Evolutionary conservation across 768 basidiomycete species (phyloP), one percentile per base, ranked within the genome.

Genomic region (Chiua virens): DNA sequence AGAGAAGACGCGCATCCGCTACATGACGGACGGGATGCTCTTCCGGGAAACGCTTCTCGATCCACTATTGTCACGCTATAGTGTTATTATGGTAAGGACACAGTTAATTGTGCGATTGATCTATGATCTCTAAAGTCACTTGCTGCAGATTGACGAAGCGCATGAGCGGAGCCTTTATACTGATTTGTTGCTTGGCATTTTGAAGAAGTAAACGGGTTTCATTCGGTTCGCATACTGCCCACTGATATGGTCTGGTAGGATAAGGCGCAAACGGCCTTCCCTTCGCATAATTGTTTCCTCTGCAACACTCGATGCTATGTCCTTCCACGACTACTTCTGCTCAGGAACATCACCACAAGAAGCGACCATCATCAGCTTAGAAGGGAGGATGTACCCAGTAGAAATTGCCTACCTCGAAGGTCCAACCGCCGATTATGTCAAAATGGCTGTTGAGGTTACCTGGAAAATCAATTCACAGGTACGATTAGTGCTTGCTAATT

Each of bases 21-120:
- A 98, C 69, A 81, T 98, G 82, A 99, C 97, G 28, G 97, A 99
- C 67, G 97, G 97, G 40, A 95, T 98, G 86, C 83, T 99, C 34
- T 98, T 98, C 67, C 83, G 95, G 52, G 95, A 98, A 72, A 87
- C 87, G 21, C 79, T 98, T 61, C 75, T 94, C 34, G 96, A 99
- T 64, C 97, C 97, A 17, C 70, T 98, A 25, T 77, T 99, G 45
- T 92, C 87, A 65, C 85, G 87, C 22, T 98, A 95, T 63, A 96
- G 92, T 62, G 92, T 94, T 10, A 88, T 98, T 54, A 98, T 99
- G 94, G 93, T 88, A 57, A 42, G 77, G 67, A 51, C 5, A 39
- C 17, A 22, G n/a, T n/a, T n/a, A n/a, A 50, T 30, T n/a, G 27
- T 14, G 17, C 13, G 1, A 11, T 20, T 50, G 17, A 35, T 50